Conservation (phyloP, 2,329 filamentous ascomycete species). For the Exophiala phaeomuriformis region DNA sequence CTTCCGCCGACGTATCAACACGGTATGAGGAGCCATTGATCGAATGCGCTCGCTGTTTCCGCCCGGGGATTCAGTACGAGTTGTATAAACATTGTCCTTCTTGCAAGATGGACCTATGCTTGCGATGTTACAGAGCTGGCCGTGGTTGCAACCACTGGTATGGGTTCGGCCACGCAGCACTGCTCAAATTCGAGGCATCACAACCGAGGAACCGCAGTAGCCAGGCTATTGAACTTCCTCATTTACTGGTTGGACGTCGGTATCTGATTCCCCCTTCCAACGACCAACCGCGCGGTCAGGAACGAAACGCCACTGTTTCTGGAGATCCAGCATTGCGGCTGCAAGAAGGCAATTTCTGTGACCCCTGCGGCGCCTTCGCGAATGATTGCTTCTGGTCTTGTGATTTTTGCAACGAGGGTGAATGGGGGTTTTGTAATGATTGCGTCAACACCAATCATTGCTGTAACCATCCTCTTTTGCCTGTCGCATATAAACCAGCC, state of each 20-base stretch:
- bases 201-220: conserved; percentile 36
- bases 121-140: conserved; percentile 68
- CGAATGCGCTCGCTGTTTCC: conserved; percentile 63
- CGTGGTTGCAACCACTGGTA: conserved; percentile 81
- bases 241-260: conserved; percentile 45
- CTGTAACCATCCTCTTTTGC: conserved; percentile 75
- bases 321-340: conserved; percentile 58
- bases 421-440: conserved; percentile 87
- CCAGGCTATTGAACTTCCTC: conserved; percentile 44
- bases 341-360: conserved; percentile 78
- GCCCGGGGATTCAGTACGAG: conserved; percentile 69
- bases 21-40: conserved; percentile 58
- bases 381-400: conserved; percentile 90
- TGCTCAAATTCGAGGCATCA: conserved; percentile 57
- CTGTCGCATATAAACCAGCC: conserved; percentile 56
- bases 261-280: conserved; percentile 32
- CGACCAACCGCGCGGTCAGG: conserved; percentile 3
- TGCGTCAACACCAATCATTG: conserved; percentile 77
- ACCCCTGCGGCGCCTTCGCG: conserved; percentile 62
- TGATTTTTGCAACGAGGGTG: conserved; percentile 76
- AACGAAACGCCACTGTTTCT: conserved; percentile 3
- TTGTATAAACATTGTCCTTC: conserved; percentile 73
- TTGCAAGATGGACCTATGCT: conserved; percentile 68
- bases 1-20: not conserved
- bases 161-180: conserved; percentile 71